Percentiles rank a stretch among this genome's conserved stretches.
phyloP scores from a whole-genome alignment of 2,329 filamentous ascomycete genomes.

The Fonsecaea monophora region DNA sequence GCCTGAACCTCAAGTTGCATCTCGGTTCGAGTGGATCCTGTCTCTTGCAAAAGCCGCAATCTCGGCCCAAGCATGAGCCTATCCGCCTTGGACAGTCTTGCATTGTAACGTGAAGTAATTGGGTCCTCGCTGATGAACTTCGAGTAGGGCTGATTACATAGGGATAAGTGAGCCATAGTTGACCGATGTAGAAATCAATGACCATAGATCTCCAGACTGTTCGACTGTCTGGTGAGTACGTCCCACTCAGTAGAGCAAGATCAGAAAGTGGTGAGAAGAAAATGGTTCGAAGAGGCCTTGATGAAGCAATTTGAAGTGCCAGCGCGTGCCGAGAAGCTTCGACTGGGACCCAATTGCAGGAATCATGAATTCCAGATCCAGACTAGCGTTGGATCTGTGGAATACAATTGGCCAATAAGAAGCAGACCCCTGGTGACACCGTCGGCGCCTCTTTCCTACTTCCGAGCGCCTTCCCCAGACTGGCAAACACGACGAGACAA shows the following conservation, averaged over 20 bases:
- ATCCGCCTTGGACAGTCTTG: background rate
- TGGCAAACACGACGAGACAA: too few relatives aligned
- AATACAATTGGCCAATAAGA: too few relatives aligned
- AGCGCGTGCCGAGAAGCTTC: too few relatives aligned
- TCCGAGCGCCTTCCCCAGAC: too few relatives aligned
- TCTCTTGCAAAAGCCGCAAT: background rate
- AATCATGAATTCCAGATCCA: background rate
- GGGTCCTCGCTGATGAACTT: background rate
- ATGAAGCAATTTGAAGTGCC: too few relatives aligned
- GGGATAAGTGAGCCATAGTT: background rate
- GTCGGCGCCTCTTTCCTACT: too few relatives aligned
- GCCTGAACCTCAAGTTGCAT: background rate
- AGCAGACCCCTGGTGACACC: too few relatives aligned
- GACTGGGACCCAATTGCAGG: too few relatives aligned
- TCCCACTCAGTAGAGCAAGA: too few relatives aligned
- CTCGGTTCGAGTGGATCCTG: background rate
- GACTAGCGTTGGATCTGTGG: background rate
- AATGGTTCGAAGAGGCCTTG: background rate
- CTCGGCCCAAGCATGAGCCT: background rate
- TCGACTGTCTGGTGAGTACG: background rate
- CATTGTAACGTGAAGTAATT: background rate
- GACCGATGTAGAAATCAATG: background rate
- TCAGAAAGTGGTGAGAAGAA: background rate
- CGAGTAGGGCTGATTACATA: background rate
- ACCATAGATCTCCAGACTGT: background rate